phyloP scores from a whole-genome alignment of 768 basidiomycete species.

The Stropharia rugosoannulata region DNA sequence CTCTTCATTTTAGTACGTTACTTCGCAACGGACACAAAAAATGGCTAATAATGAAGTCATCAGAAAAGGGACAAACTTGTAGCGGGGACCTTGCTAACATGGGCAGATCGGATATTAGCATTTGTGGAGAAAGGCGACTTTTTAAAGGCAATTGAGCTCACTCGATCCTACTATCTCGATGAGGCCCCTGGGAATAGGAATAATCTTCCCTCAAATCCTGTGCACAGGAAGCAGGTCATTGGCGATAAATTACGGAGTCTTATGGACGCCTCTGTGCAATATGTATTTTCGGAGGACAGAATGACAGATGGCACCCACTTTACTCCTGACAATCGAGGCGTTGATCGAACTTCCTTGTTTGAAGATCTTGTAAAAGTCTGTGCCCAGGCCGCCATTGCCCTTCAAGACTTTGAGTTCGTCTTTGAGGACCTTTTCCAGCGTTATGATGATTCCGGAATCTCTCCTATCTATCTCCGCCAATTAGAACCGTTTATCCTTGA shows the following conservation, averaged over 20 bases:
- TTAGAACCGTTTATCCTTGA: conserved; percentile 83
- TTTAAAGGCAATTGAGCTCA: conserved; percentile 83
- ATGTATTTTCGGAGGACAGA: conserved; percentile 94
- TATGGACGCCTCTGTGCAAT: conserved; percentile 83
- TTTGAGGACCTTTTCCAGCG: conserved; percentile 93
- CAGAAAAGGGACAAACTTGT: conserved; percentile 61
- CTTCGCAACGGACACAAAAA: conserved; percentile 3
- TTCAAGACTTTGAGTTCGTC: conserved; percentile 81
- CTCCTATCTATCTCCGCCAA: conserved; percentile 77
- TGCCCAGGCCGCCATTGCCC: conserved; percentile 75
- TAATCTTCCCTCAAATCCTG: conserved; percentile 70
- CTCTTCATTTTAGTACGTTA: conserved; percentile 81
- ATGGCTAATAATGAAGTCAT: conserved; percentile 24
- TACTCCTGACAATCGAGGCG: conserved; percentile 82
- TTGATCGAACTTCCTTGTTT: conserved; percentile 89
- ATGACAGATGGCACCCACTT: conserved; percentile 87
- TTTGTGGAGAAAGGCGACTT: conserved; percentile 88
- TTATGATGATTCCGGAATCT: conserved; percentile 83
- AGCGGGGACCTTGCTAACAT: conserved; percentile 86
- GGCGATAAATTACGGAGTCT: conserved; percentile 77
- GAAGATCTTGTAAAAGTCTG: conserved; percentile 81
- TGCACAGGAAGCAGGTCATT: conserved; percentile 61
- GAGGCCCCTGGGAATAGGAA: conserved; percentile 85
- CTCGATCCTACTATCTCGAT: conserved; percentile 77
- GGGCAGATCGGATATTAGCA: conserved; percentile 90